Conservation (phyloP, 805 yeast genomes). For the Candida dajiaensis region DNA sequence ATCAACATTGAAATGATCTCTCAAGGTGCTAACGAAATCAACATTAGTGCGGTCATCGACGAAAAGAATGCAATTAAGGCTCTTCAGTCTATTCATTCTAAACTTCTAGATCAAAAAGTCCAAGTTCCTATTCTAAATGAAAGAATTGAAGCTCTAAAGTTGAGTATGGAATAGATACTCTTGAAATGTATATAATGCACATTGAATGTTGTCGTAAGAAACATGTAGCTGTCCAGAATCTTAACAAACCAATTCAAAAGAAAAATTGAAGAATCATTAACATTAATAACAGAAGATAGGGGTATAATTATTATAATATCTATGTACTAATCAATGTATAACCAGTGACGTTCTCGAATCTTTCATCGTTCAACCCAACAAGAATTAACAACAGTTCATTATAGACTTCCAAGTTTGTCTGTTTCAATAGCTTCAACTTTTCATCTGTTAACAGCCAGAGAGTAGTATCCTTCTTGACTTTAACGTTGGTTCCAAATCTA, state of each 20-base stretch:
- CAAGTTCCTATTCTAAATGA: slow-evolving; percentile 31
- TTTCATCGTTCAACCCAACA: slow-evolving; percentile 55
- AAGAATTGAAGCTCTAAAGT: slow-evolving; percentile 32
- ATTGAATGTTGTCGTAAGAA: background rate
- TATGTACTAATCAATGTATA: slow-evolving; percentile 62
- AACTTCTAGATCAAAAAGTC: slow-evolving; percentile 47
- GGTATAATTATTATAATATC: background rate
- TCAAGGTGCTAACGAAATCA: slow-evolving; percentile 97
- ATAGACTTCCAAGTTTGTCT: slow-evolving; percentile 47
- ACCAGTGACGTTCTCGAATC: slow-evolving; percentile 72
- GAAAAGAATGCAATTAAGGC: slow-evolving; percentile 81
- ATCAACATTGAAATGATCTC: slow-evolving; percentile 97
- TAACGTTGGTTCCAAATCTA: slow-evolving; percentile 40
- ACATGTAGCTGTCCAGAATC: background rate
- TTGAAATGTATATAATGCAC: background rate
- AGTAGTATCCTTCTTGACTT: slow-evolving; percentile 54
- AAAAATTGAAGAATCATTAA: background rate
- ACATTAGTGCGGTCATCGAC: slow-evolving; percentile 90
- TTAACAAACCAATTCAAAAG: too few species aligned
- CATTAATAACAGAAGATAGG: too few species aligned
- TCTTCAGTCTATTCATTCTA: slow-evolving; percentile 76
- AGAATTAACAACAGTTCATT: slow-evolving; percentile 61
- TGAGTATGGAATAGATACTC: background rate
- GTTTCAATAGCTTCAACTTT: slow-evolving; percentile 39
- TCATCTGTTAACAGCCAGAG: slow-evolving; percentile 61